Conservation (phyloP, 108 stramenopile genomes). For the Cyclotella choctawhatcheeana region DNA sequence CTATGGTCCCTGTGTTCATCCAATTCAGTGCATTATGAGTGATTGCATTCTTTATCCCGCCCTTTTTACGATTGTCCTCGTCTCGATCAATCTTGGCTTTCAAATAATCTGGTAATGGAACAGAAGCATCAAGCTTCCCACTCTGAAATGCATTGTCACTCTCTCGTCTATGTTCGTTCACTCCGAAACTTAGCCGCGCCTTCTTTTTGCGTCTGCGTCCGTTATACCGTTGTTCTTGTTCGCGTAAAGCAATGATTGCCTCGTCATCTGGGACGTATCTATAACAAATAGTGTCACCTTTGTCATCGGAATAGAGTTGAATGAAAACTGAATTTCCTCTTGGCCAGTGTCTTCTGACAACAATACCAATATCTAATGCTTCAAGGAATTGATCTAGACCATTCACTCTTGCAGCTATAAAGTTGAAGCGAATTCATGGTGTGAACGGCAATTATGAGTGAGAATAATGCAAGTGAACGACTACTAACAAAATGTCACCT, state of each 20-base stretch:
- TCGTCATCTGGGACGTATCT: conserved; percentile 66
- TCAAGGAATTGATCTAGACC: conserved; percentile 78
- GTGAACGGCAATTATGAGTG: neutral
- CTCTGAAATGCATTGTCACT: conserved; percentile 32
- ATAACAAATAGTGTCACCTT: conserved; percentile 83
- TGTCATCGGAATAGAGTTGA: conserved; percentile 72
- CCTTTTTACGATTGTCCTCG: conserved; percentile 56
- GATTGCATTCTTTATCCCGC: conserved; percentile 46
- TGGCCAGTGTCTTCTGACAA: conserved; percentile 82
- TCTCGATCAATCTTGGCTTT: conserved; percentile 75
- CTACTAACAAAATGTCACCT: too few species aligned
- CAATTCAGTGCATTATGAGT: conserved; percentile 31
- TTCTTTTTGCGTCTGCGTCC: conserved; percentile 42
- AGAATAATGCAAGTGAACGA: too few species aligned
- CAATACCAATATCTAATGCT: conserved; percentile 82
- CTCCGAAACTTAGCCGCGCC: conserved; percentile 48
- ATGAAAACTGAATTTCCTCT: conserved; percentile 68
- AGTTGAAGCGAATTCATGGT: neutral
- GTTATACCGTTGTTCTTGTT: conserved; percentile 81
- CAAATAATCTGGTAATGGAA: conserved; percentile 61
- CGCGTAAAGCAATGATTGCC: conserved; percentile 77
- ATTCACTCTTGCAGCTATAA: conserved; percentile 69
- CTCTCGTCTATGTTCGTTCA: conserved; percentile 44
- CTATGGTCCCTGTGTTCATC: conserved; percentile 60
- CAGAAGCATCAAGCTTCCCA: conserved; percentile 44